Percentiles rank a stretch among this genome's conserved stretches.
These are phyloP conservation scores for Jackrogersella multiformis DNA, from an alignment of 495 filamentous ascomycete species.

Conservation along the genomic window DNA sequence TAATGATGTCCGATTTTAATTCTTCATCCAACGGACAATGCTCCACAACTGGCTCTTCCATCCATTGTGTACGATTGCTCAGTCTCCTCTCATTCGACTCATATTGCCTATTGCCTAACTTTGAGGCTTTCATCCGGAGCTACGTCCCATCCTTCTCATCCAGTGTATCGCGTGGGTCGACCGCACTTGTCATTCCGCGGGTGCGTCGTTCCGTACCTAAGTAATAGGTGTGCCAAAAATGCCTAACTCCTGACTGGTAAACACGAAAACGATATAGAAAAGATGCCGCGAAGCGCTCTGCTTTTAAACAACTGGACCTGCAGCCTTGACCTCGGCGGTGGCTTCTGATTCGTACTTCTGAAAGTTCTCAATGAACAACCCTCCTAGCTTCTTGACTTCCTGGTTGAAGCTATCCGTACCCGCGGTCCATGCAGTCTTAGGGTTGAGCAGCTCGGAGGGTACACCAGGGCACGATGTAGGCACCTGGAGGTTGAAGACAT, in stretches of 20 bases:
- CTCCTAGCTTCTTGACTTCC: conserved; percentile 88
- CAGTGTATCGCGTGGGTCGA: conserved; percentile 17
- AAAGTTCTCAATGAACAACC: conserved; percentile 95
- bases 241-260: conserved; percentile 33
- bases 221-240: conserved; percentile 28
- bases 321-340: conserved; percentile 80
- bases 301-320: conserved; percentile 64
- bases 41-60: background rate
- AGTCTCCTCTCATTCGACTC: conserved; percentile 25
- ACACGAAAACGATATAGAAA: conserved; percentile 8
- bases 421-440: conserved; percentile 88
- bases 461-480: conserved; percentile 87
- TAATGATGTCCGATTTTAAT: conserved; percentile 16
- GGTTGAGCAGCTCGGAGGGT: conserved; percentile 91
- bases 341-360: conserved; percentile 91
- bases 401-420: conserved; percentile 77
- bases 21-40: conserved; percentile 12
- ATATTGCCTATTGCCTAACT: conserved; percentile 13
- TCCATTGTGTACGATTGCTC: conserved; percentile 16
- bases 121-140: too few species aligned
- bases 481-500: conserved; percentile 94
- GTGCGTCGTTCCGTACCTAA: conserved; percentile 31
- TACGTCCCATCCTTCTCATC: conserved; percentile 7
- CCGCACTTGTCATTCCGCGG: conserved; percentile 13
- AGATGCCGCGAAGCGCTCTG: conserved; percentile 19